Evolutionary conservation across 2,329 filamentous ascomycete species (phyloP).

Genomic region (Penicillium occitanis): DNA sequence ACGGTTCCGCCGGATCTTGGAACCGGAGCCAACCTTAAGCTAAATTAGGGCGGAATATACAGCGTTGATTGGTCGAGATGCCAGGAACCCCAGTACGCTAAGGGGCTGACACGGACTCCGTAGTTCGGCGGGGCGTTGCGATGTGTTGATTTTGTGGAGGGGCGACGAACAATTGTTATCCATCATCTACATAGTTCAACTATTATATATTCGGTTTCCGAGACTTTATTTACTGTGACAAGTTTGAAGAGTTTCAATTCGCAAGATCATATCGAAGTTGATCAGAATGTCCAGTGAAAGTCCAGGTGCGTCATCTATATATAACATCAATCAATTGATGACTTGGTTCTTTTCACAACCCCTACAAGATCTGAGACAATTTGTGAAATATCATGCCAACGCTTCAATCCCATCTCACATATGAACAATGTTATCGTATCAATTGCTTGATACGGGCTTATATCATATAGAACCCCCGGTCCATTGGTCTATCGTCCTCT

Average conservation of each 20-base stretch:
- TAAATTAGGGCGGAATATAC: neutral
- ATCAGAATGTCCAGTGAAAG: neutral
- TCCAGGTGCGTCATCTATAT: neutral
- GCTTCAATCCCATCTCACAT: too few species aligned
- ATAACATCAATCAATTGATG: neutral
- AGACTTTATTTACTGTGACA: neutral
- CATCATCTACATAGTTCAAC: neutral
- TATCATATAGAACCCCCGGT: constrained; percentile 10
- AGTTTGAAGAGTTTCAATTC: neutral
- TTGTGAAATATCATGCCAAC: too few species aligned
- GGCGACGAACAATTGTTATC: neutral
- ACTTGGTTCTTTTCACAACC: neutral
- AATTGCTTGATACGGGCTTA: neutral
- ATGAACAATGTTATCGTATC: neutral
- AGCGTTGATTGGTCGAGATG: neutral
- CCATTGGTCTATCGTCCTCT: constrained; percentile 17
- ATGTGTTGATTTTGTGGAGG: neutral
- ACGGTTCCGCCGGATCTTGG: neutral
- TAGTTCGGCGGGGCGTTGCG: neutral
- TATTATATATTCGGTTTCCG: neutral
- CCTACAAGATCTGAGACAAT: neutral
- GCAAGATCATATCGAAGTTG: neutral
- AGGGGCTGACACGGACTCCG: neutral
- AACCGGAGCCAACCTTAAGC: neutral
- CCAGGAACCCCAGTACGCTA: neutral